Evolutionary conservation across 257 asterid genomes (phyloP), one percentile per base, ranked within the genome.

Genomic region (Nicotiana attenuata): DNA sequence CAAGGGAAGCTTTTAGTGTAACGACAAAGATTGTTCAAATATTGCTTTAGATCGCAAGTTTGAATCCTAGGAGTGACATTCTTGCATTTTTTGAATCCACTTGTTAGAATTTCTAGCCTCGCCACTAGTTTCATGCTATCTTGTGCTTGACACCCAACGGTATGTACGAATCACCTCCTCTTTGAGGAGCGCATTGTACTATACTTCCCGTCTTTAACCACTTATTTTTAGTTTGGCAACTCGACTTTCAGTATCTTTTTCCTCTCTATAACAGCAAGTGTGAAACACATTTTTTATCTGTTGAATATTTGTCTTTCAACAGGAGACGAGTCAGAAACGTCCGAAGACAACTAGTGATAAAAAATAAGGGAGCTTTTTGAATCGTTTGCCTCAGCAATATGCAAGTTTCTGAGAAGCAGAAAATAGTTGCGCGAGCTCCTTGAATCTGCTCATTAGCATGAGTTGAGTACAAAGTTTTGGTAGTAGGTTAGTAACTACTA

Each of bases 321-420:
- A 94, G 98, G 93, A 79, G 96, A 91, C 10, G 97, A 92, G 66
- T 80, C 93, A 29, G 95, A 91, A 89, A 22, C 93, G 76, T 91
- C 98, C 1, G 97, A 91, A 81, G 80, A 52, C 17, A 75, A 75
- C 47, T 9, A 8, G 2, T 75, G 64, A 50, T 75, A 63, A 75
- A 50, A 63, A 7, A n/a, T 1, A 24, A 20, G 38, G 35, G 59
- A 41, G 59, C 16, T 41, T 19, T 11, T 47, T 22, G 61, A 22
- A 47, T 22, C 38, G 22, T 38, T 73, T 73, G 61, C 78, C 60
- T 73, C 41, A 47, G 8, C 79, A 73, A 14, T 5, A 10, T 3
- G 8, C 59, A 5, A 71, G 28, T 24, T 45, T 71, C 14, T 71
- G 38, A 22, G 50, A 45, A 41, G n/a, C 35, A 41, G 45, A 50